Evolutionary conservation across 108 stramenopile genomes (phyloP), one percentile per base, ranked within the genome.

Genomic region (Conticribra guillardii): DNA sequence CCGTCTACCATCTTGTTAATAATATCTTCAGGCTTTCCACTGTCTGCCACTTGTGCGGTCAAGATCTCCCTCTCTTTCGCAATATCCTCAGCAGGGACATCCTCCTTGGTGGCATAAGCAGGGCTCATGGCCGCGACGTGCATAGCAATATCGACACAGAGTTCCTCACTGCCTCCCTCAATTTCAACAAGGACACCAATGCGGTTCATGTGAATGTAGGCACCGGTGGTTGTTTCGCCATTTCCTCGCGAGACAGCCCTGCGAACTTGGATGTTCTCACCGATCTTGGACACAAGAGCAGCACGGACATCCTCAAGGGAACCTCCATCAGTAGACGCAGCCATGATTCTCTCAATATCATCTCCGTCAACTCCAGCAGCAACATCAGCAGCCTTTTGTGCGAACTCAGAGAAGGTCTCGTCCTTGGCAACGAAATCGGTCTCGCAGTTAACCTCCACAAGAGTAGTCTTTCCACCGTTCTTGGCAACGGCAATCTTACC

Each of bases 391-490:
- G 89, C 87, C 26, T 61, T 64, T 8, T 85, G 78, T 62, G 83
- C 86, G 57, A 90, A 88, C 31, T 57, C 82, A 32, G 81, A 60
- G 71, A 93, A 93, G 27, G 76, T 80, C 15, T 74, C 81, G 58
- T 88, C 86, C 75, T 85, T 81, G 47, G 82, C 83, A 26, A 93
- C 91, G 65, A 95, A 95, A 62, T 95, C 94, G 30, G 94, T 95
- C 71, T 93, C 90, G 64, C 91, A 95, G 81, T 95, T 93, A 54
- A 88, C 81, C 69, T 95, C 90, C 19, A 95, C 89, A 69, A 95
- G 77, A 48, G 85, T 90, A n/a, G 86, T 80, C 54, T 77, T 88
- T 23, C 79, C 71, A 19, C 85, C 85, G 52, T 61, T 67, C 51
- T 78, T 69, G 49, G 75, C 73, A 33, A 76, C 63, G 52, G 79